Conservation (phyloP, 2,329 filamentous ascomycete genomes). For the Fusarium duplospermum region DNA sequence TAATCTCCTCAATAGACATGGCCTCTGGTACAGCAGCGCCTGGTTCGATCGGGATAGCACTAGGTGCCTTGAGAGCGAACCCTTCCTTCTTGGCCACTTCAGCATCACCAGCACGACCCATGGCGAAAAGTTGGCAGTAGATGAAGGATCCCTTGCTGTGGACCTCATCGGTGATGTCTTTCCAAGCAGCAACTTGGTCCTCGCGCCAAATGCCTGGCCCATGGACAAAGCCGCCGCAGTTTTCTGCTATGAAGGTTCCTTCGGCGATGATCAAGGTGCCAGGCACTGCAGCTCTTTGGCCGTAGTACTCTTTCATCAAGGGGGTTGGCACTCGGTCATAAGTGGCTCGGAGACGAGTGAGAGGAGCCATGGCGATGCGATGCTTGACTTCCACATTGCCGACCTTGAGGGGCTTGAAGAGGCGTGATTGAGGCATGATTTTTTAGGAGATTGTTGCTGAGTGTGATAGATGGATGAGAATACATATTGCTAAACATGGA, state of each 20-base stretch:
- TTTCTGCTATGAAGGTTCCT: conserved; percentile 56
- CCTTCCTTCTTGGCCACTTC: conserved; percentile 44
- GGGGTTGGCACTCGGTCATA: conserved; percentile 47
- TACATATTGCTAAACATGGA: neutral
- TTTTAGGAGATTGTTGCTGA: neutral
- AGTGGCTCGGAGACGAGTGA: conserved; percentile 64
- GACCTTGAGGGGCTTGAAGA: conserved; percentile 58
- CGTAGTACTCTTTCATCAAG: conserved; percentile 59
- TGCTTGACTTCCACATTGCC: conserved; percentile 55
- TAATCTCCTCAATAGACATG: conserved; percentile 74
- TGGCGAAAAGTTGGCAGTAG: conserved; percentile 71
- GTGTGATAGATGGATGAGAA: neutral
- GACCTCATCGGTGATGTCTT: conserved; percentile 69
- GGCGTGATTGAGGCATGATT: conserved; percentile 39
- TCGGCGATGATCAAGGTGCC: conserved; percentile 59
- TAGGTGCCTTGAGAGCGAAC: conserved; percentile 42
- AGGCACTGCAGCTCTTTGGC: conserved; percentile 55
- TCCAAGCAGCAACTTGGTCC: conserved; percentile 70
- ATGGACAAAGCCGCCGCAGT: conserved; percentile 51
- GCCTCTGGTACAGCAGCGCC: conserved; percentile 66
- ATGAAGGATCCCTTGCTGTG: conserved; percentile 72
- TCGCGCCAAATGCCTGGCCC: conserved; percentile 69
- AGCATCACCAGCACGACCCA: conserved; percentile 64
- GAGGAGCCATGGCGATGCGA: conserved; percentile 65
- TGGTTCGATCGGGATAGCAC: conserved; percentile 53